These are phyloP conservation scores for Candida gorgasii DNA, from an alignment of 805 yeast genomes.

Conservation along the genomic window DNA sequence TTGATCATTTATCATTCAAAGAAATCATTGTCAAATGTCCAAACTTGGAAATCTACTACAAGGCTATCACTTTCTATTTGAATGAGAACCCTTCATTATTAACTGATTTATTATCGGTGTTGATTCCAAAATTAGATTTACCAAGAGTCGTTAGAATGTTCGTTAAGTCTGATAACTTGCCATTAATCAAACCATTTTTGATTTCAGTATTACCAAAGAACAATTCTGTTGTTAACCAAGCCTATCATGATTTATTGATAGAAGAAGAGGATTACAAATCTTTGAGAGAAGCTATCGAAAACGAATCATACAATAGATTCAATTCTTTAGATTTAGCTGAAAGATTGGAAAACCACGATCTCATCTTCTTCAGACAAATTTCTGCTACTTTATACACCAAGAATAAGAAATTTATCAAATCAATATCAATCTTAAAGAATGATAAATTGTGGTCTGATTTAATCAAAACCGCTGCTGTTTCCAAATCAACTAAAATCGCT, in stretches of 20 bases:
- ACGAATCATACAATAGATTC: constrained; percentile 76
- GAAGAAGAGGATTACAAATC: constrained; percentile 97
- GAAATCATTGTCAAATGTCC: constrained; percentile 94
- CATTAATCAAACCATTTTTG: constrained; percentile 92
- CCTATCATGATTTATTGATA: constrained; percentile 91
- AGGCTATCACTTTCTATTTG: constrained; percentile 93
- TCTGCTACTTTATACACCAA: constrained; percentile 93
- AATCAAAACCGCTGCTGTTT: constrained; percentile 84
- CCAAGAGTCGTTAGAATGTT: constrained; percentile 94
- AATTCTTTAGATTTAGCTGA: constrained; percentile 91
- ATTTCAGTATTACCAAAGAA: constrained; percentile 89
- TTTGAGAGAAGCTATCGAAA: constrained; percentile 79
- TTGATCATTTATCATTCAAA: constrained; percentile 92
- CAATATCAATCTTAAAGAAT: constrained; percentile 81
- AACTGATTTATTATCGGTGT: constrained; percentile 79
- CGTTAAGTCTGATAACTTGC: constrained; percentile 92
- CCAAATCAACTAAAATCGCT: constrained; percentile 76
- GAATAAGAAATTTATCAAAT: constrained; percentile 90
- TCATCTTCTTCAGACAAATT: constrained; percentile 92
- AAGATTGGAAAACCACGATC: constrained; percentile 87
- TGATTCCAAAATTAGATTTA: constrained; percentile 88
- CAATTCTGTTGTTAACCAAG: constrained; percentile 87
- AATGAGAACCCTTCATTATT: constrained; percentile 88
- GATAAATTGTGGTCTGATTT: constrained; percentile 96
- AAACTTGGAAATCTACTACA: constrained; percentile 94